Conservation (phyloP, 805 yeast species). For the Candida tibetensis region DNA sequence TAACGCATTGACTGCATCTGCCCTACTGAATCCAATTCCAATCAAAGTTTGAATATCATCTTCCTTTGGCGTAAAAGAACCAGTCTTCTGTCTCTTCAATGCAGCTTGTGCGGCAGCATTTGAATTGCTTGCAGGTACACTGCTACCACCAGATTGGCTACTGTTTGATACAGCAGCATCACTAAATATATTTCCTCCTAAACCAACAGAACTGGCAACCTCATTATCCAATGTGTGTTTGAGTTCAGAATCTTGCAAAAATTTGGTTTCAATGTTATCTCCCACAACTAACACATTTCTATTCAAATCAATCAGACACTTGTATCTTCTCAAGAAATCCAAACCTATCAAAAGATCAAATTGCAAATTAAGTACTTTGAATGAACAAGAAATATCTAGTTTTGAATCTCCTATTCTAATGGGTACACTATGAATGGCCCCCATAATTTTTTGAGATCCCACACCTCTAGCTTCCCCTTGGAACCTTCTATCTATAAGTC, state of each 20-base stretch:
- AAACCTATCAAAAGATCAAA: conserved; percentile 82
- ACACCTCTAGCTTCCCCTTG: conserved; percentile 88
- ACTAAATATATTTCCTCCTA: conserved; percentile 36
- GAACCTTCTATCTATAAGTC: conserved; percentile 76
- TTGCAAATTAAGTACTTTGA: conserved; percentile 54
- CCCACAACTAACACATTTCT: conserved; percentile 59
- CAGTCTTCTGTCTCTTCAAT: conserved; percentile 9
- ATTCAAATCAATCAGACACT: conserved; percentile 73
- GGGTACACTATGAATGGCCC: conserved; percentile 87
- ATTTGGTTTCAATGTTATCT: conserved; percentile 70
- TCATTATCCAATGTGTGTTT: too few species aligned
- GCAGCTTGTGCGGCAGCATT: conserved; percentile 10
- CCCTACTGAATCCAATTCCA: conserved; percentile 67
- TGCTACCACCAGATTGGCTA: conserved; percentile 17
- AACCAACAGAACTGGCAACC: conserved; percentile 14
- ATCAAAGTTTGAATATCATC: conserved; percentile 40
- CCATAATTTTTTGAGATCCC: conserved; percentile 74
- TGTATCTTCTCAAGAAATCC: conserved; percentile 87
- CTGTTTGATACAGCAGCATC: conserved; percentile 14
- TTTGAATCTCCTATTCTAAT: conserved; percentile 62
- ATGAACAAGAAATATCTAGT: conserved; percentile 40
- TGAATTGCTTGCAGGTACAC: conserved; percentile 4
- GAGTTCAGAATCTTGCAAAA: conserved; percentile 71
- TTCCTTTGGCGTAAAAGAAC: conserved; percentile 13
- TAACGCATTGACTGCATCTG: conserved; percentile 65